phyloP scores from a whole-genome alignment of 1,284 basidiomycete genomes.

The Ceratorhiza oryzae-sativae region DNA sequence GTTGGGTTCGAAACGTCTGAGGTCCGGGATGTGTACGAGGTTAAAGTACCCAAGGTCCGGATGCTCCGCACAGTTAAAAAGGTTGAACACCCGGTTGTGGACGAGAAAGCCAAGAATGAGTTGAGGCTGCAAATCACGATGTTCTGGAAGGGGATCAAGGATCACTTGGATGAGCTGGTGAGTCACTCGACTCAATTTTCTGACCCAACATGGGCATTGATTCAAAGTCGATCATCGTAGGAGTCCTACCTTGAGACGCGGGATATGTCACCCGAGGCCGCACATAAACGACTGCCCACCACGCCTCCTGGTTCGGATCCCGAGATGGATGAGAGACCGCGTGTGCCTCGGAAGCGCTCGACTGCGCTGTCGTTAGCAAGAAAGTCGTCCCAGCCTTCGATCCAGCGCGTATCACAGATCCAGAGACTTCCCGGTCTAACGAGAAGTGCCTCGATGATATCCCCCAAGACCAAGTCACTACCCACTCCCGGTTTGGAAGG shows the following conservation, averaged over 20 bases:
- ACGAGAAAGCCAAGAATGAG: constrained; percentile 37
- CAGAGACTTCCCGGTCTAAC: constrained; percentile 43
- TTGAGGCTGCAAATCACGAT: constrained; percentile 64
- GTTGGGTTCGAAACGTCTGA: constrained; percentile 59
- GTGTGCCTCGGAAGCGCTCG: constrained; percentile 58
- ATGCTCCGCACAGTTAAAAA: constrained; percentile 25
- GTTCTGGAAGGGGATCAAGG: constrained; percentile 70
- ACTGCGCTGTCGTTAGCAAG: neutral
- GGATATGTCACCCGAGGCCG: constrained; percentile 20
- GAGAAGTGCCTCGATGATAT: constrained; percentile 44
- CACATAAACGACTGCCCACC: constrained; percentile 46
- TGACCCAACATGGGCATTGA: neutral
- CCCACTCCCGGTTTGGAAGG: constrained; percentile 33
- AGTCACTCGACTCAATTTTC: constrained; percentile 44
- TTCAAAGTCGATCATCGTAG: constrained; percentile 16
- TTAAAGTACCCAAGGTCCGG: constrained; percentile 57
- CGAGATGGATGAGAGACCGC: constrained; percentile 47
- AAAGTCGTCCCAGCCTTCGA: constrained; percentile 44
- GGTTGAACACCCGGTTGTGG: neutral
- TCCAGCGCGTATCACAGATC: constrained; percentile 51
- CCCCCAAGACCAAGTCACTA: constrained; percentile 43
- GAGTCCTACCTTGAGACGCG: constrained; percentile 55
- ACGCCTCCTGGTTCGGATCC: constrained; percentile 48
- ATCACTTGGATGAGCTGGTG: constrained; percentile 67
- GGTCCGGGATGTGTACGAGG: constrained; percentile 65